Conservation (phyloP, 192 early-diverging fungal genomes). For the Glomus cerebriforme region DNA sequence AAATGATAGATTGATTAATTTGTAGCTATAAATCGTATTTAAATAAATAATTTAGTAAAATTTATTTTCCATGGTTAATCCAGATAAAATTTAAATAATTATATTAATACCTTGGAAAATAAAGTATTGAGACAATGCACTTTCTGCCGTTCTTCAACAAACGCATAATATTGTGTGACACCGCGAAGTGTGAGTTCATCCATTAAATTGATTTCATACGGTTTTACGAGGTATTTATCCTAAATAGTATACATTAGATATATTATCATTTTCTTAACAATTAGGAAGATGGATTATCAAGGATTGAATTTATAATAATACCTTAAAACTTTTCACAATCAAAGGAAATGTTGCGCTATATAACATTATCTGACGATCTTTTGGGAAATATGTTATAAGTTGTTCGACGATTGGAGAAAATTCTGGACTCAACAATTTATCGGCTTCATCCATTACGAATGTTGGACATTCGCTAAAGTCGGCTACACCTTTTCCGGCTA, state of each 20-base stretch:
- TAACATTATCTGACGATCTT: conserved; percentile 91
- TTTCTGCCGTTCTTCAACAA: conserved; percentile 98
- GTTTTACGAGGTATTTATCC: conserved; percentile 93
- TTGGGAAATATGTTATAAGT: conserved; percentile 86
- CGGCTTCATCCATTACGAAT: conserved; percentile 99
- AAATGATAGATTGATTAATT: conserved; percentile 99
- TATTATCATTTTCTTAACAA: not conserved
- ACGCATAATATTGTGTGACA: conserved; percentile 99
- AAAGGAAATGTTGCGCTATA: conserved; percentile 98
- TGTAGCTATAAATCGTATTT: conserved; percentile 66
- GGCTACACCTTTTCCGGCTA: conserved; percentile 92
- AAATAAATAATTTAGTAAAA: not conserved
- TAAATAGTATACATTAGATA: not conserved
- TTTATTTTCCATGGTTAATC: not conserved
- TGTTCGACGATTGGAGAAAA: conserved; percentile 99
- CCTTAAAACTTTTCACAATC: conserved; percentile 95
- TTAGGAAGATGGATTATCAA: not conserved
- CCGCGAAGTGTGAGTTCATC: conserved; percentile 97
- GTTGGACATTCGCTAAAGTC: conserved; percentile 87
- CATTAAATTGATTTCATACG: conserved; percentile 99
- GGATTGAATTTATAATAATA: not conserved
- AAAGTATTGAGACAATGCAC: conserved; percentile 94
- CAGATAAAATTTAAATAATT: not conserved
- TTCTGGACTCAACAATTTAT: conserved; percentile 97
- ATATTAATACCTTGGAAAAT: conserved; percentile 79